Conservation (phyloP, 2,329 filamentous ascomycete species). For the Exophiala dermatitidis region DNA sequence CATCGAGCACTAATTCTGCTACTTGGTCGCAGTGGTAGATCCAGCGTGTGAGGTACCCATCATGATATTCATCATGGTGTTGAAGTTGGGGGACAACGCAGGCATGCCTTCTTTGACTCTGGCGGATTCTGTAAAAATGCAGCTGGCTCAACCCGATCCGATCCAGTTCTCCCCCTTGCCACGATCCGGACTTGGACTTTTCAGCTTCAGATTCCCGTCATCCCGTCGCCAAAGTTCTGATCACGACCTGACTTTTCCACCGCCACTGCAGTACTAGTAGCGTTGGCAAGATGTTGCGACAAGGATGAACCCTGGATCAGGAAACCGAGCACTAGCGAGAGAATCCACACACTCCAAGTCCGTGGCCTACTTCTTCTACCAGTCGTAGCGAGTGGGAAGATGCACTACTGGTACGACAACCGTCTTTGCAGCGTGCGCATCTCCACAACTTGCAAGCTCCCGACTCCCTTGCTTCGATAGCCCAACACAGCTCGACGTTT, state of each 20-base stretch:
- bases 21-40: no score
- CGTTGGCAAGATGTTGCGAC: neutral
- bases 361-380: no score
- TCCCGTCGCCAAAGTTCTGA: neutral
- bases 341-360: neutral
- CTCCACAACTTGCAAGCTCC: neutral
- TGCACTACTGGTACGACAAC: neutral
- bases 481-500: neutral
- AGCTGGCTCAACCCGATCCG: no score
- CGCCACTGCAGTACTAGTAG: neutral
- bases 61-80: no score
- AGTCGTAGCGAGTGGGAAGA: neutral
- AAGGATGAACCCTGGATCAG: neutral
- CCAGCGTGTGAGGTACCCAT: no score
- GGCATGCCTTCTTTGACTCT: no score
- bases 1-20: no score
- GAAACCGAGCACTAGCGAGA: neutral
- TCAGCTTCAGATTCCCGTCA: neutral
- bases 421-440: neutral
- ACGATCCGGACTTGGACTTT: conserved; percentile 12
- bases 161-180: conserved; percentile 6
- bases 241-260: neutral
- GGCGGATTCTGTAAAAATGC: no score
- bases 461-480: neutral
- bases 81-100: no score